Percentiles rank a stretch among this genome's conserved stretches.
phyloP scores from a whole-genome alignment of 345 rosid genomes.

The Chamaenerion angustifolium region DNA sequence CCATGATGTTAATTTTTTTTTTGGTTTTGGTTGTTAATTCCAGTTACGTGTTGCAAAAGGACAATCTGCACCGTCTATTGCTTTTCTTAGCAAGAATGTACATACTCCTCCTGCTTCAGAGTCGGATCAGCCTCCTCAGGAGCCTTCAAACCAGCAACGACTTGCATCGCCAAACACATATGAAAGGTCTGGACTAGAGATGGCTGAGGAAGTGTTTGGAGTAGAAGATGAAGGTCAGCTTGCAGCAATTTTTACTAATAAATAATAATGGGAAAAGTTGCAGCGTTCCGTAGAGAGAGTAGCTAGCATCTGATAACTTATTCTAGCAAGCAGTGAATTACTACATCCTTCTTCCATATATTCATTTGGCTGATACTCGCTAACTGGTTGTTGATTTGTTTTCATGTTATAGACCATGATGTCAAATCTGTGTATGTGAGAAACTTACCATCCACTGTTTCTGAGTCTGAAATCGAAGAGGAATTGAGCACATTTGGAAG shows the following conservation, averaged over 20 bases:
- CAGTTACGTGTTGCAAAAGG: conserved; percentile 47
- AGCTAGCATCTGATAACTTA: too few relatives aligned
- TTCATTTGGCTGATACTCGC: too few relatives aligned
- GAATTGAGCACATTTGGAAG: conserved; percentile 55
- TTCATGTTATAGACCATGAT: conserved; percentile 26
- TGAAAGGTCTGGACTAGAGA: conserved; percentile 25
- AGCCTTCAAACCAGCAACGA: conserved; percentile 18
- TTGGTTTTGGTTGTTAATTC: conserved; percentile 1
- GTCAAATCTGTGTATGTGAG: conserved; percentile 55
- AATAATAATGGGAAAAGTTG: too few relatives aligned
- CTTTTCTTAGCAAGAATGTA: conserved; percentile 19
- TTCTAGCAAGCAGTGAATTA: too few relatives aligned
- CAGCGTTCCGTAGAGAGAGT: too few relatives aligned
- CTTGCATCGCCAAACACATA: conserved; percentile 15
- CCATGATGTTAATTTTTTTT: neutral
- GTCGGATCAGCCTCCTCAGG: conserved; percentile 22
- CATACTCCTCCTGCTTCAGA: conserved; percentile 23
- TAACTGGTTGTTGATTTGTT: neutral
- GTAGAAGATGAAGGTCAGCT: conserved; percentile 40
- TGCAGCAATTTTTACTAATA: neutral
- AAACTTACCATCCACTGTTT: conserved; percentile 36
- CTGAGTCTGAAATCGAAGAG: conserved; percentile 55
- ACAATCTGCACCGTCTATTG: conserved; percentile 26
- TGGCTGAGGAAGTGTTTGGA: conserved; percentile 27
- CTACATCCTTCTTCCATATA: too few relatives aligned